phyloP scores from a whole-genome alignment of 1,284 basidiomycete genomes.

The Moesziomyces sp. region DNA sequence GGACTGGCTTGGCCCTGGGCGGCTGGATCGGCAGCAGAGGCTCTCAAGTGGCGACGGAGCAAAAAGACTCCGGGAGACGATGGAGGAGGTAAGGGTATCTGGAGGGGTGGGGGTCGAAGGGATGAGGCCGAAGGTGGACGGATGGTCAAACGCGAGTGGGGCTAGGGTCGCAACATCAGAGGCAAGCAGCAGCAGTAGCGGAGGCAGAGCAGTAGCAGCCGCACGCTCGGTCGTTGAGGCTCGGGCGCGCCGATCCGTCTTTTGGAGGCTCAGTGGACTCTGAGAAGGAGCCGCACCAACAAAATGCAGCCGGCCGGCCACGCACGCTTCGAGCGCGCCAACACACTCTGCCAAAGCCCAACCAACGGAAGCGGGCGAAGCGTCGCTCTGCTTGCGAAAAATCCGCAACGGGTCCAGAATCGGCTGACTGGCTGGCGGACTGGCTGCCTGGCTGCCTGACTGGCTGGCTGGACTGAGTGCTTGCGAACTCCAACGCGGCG shows the following conservation, averaged over 20 bases:
- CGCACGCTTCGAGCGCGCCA: no score
- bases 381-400: no score
- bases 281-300: not conserved
- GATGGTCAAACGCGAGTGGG: not conserved
- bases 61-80: not conserved
- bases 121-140: not conserved
- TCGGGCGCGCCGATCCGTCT: conserved; percentile 1
- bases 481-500: no score
- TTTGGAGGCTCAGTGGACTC: not conserved
- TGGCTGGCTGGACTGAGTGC: no score
- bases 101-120: not conserved
- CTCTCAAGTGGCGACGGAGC: no score
- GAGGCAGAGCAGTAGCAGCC: no score
- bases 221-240: not conserved
- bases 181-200: no score
- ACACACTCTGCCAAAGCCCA: not conserved
- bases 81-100: not conserved
- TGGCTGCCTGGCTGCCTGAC: not conserved
- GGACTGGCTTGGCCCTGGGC: not conserved
- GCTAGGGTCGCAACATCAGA: not conserved
- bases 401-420: not conserved
- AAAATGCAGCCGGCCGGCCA: no score
- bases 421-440: not conserved
- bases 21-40: no score
- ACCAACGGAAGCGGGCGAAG: no score